A percentile compares a stretch with the other conserved stretches of the same genome.
Conservation (phyloP, 202 grass and related monocot genomes). For the Panicum virgatum region DNA sequence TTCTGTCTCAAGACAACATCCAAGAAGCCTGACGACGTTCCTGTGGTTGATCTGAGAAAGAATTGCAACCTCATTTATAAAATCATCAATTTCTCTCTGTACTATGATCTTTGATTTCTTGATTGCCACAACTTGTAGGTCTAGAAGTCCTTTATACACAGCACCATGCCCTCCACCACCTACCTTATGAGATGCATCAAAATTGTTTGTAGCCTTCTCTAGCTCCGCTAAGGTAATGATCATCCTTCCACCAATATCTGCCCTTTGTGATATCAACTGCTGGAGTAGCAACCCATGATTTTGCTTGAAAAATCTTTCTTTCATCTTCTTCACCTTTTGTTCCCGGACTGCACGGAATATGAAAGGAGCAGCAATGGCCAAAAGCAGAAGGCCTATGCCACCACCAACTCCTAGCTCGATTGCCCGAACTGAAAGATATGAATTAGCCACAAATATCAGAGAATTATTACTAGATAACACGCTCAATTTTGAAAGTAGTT, state of each 20-base stretch:
- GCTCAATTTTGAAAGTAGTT: too few relatives aligned
- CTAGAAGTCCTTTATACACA: slow-evolving; percentile 44
- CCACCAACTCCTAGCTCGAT: slow-evolving; percentile 16
- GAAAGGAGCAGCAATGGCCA: too few relatives aligned
- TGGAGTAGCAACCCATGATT: too few relatives aligned
- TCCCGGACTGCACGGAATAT: too few relatives aligned
- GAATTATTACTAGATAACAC: too few relatives aligned
- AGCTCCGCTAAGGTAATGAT: slow-evolving; percentile 42
- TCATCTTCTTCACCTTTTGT: too few relatives aligned
- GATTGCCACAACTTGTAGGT: slow-evolving; percentile 45
- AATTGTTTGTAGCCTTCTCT: slow-evolving; percentile 48
- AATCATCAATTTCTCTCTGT: slow-evolving; percentile 42
- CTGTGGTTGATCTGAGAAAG: slow-evolving; percentile 52
- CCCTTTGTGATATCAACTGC: not conserved
- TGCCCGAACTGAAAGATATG: slow-evolving; percentile 3
- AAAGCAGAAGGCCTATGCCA: not conserved
- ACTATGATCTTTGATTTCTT: slow-evolving; percentile 39
- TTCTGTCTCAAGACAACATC: slow-evolving; percentile 55
- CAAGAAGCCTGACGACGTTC: slow-evolving; percentile 46
- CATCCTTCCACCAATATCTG: slow-evolving; percentile 35
- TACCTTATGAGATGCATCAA: not conserved
- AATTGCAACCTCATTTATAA: slow-evolving; percentile 53
- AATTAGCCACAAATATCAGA: too few relatives aligned
- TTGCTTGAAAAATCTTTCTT: too few relatives aligned
- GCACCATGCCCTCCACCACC: slow-evolving; percentile 28